Evolutionary conservation across 129 eudicot species (phyloP), one percentile per base, ranked within the genome.

Genomic region (Smallanthus sonchifolius): DNA sequence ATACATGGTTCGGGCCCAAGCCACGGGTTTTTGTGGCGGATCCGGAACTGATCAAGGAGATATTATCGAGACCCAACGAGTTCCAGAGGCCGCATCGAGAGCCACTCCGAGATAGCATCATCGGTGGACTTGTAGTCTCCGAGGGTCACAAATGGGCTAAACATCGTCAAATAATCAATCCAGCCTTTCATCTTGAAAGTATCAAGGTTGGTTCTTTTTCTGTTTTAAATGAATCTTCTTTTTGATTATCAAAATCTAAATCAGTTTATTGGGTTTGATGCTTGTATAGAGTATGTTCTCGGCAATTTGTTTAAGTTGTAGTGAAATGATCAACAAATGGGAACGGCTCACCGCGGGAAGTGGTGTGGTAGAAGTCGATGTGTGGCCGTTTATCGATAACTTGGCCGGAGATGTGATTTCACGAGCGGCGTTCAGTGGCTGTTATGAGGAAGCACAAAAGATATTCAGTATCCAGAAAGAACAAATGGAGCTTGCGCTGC

Each of bases 151-250:
- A 68, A 45, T 68, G 73, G 73, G 51, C 73, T 42, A 68, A 68
- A 68, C 73, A 68, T 68, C 59, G 73, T 2, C 20, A 68, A 10
- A 68, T 68, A 68, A 68, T 68, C 59, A 68, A 68, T 42, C 73
- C 73, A 2, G 73, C 73, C 35, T 68, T 68, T 68, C 73, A 68
- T 68, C 59, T 68, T 2, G 73, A 68, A 45, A 68, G 73, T 15
- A 45, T 68, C 28, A 68, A 68, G 73, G 60, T 68, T 0, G 7
- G 28, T 37, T 64, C 14, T 0, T 7, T 7, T n/a, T 3, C 67
- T 64, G 6, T 64, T 13, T 34, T 15, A 52, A 30, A 64, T 36
- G 16, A 4, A 7, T 64, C 15, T 37, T 0, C 2, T 36, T 16
- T 64, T 8, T n/a, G 15, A 64, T 64, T 14, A 36, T 15, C 13